Evolutionary conservation across 495 filamentous ascomycete genomes (phyloP), one percentile per base, ranked within the genome.

Genomic region (Tuber magnatum): DNA sequence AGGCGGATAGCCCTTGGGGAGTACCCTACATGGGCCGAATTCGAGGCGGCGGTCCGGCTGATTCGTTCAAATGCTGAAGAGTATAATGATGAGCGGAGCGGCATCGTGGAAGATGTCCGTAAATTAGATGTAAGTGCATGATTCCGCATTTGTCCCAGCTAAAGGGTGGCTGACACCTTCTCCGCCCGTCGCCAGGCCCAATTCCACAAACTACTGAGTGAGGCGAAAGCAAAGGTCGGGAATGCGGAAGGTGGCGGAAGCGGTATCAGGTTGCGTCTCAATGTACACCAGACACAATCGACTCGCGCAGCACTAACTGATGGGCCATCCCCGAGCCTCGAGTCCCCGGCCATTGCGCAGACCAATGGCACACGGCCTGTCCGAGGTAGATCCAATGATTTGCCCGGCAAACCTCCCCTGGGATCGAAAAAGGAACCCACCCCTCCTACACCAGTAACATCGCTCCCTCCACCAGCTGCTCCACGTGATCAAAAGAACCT

Each of bases 51-150:
- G 75, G 86, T 92, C 69, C 90, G 87, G 77, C 88, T 90, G 73
- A 90, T 97, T 42, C 96, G 93, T 92, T 88, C 86, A 51, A 97
- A 97, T 84, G 94, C 94, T 7, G 89, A 90, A 71, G 88, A 89
- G 42, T 97, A 94, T 84, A 97, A 97, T 78, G 93, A 96, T 80
- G 93, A 96, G 79, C 92, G 87, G 4, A 97, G 94, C 79, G 89
- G 91, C 24, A 91, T 97, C 56, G 91, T 87, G 71, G 84, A 86
- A 32, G 86, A 93, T 73, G 92, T 92, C 32, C 88, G 88, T 32
- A 87, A 92, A 44, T 87, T 97, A 20, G 88, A 96, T 87, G 93
- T 92, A 85, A 72, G 87, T 68, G 41, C 32, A 42, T 16, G 68
- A 70, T 41, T 72, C 28, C n/a, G 20, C 41, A 48, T 44, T 65